These are phyloP conservation scores for Venturia asperata DNA, from an alignment of 2,329 filamentous ascomycete species.

Conservation along the genomic window DNA sequence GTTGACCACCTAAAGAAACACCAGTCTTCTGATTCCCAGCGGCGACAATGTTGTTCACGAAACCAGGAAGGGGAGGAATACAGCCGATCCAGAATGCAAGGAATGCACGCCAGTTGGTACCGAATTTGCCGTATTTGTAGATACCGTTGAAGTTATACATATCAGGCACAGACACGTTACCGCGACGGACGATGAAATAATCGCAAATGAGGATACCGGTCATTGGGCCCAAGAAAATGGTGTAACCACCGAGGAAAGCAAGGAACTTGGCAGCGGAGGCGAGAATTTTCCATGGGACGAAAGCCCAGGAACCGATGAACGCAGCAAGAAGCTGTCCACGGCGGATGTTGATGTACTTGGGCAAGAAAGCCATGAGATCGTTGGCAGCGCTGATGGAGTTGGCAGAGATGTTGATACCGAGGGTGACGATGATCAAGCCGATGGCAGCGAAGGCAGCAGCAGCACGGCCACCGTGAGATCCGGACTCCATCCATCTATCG, in stretches of 20 bases:
- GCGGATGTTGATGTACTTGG: slow-evolving; percentile 30
- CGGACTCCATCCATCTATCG: slow-evolving; percentile 22
- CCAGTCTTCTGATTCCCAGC: slow-evolving; percentile 34
- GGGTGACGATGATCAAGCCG: slow-evolving; percentile 26
- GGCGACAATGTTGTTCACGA: slow-evolving; percentile 32
- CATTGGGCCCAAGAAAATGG: slow-evolving; percentile 28
- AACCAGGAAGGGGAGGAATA: slow-evolving; percentile 33
- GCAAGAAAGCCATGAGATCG: slow-evolving; percentile 39
- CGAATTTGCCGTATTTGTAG: slow-evolving; percentile 30
- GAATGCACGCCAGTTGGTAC: slow-evolving; percentile 32
- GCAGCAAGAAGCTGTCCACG: slow-evolving; percentile 22
- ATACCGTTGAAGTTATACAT: slow-evolving; percentile 28
- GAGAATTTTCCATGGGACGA: slow-evolving; percentile 29
- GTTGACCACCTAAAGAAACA: slow-evolving; percentile 25
- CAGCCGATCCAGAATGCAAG: slow-evolving; percentile 29
- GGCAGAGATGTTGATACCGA: slow-evolving; percentile 27
- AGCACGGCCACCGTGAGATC: slow-evolving; percentile 23
- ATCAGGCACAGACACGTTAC: slow-evolving; percentile 23
- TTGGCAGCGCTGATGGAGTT: slow-evolving; percentile 27
- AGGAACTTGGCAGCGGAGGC: slow-evolving; percentile 18
- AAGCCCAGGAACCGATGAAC: slow-evolving; percentile 23
- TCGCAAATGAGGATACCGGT: slow-evolving; percentile 22
- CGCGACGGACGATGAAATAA: slow-evolving; percentile 23
- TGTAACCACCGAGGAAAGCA: slow-evolving; percentile 26
- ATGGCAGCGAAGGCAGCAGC: slow-evolving; percentile 27